These are phyloP conservation scores for Anacardium occidentale DNA, from an alignment of 345 rosid species.

Conservation along the genomic window DNA sequence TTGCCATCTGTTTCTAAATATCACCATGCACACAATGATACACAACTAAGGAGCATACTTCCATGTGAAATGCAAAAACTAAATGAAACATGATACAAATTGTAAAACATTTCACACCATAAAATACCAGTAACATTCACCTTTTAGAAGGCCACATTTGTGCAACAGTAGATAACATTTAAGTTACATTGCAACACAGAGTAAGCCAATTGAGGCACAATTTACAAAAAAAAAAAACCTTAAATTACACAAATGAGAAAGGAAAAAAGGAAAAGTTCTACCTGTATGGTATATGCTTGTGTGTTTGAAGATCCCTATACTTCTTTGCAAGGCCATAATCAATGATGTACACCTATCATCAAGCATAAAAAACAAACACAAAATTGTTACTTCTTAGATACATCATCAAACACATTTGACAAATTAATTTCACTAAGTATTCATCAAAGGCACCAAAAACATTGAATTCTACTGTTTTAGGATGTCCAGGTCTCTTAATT, in stretches of 20 bases:
- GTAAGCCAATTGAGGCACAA: background rate
- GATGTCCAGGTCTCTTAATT: too few species aligned
- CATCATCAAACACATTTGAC: background rate
- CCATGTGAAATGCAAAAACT: too few species aligned
- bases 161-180: background rate
- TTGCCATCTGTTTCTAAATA: too few species aligned
- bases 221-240: background rate
- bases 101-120: background rate
- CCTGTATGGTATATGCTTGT: conserved; percentile 87
- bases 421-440: background rate
- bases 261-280: conserved; percentile 17
- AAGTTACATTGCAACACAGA: background rate
- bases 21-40: too few species aligned
- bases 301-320: conserved; percentile 83
- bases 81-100: too few species aligned
- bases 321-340: conserved; percentile 91
- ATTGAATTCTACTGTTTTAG: too few species aligned
- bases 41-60: too few species aligned
- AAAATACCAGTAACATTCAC: conserved; percentile 5
- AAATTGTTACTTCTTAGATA: background rate
- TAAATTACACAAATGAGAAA: background rate
- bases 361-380: conserved; percentile 4
- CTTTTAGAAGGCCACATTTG: background rate
- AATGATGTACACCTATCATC: conserved; percentile 64
- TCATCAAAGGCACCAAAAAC: too few species aligned